These are phyloP conservation scores for Fraxinus nigra DNA, from an alignment of 305 asterid genomes.

Conservation along the genomic window DNA sequence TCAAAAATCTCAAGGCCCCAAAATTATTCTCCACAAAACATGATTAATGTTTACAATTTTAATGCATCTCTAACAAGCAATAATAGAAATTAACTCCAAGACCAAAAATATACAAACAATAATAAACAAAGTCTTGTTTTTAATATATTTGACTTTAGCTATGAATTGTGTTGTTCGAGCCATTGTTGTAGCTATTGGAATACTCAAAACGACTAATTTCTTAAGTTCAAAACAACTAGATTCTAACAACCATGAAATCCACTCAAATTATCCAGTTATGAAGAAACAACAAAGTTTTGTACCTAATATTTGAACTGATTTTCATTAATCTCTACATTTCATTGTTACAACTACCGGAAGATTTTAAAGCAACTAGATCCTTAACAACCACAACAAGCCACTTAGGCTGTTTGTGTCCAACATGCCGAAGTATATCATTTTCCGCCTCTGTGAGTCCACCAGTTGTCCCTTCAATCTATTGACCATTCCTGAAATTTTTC, in stretches of 20 bases:
- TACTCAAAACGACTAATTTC: not conserved
- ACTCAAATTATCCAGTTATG: not conserved
- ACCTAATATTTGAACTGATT: not conserved
- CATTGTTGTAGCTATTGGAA: not conserved
- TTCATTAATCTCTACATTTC: not conserved
- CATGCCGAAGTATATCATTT: not conserved
- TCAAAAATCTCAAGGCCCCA: not conserved
- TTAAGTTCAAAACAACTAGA: not conserved
- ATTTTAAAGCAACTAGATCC: not conserved
- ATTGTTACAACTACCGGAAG: not conserved
- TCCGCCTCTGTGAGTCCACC: not conserved
- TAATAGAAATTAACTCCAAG: not conserved
- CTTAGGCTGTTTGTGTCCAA: not conserved
- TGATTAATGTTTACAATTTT: not conserved
- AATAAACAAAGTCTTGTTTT: not conserved
- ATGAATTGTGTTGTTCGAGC: not conserved
- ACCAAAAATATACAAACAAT: not conserved
- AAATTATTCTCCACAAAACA: not conserved
- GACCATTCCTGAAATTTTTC: not conserved
- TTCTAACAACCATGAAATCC: not conserved
- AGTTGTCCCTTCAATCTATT: not conserved
- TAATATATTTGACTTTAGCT: not conserved
- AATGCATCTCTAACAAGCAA: not conserved
- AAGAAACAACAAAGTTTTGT: not conserved
- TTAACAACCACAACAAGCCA: not conserved